Conservation (phyloP, 257 asterid genomes). For the Apocynum venetum region DNA sequence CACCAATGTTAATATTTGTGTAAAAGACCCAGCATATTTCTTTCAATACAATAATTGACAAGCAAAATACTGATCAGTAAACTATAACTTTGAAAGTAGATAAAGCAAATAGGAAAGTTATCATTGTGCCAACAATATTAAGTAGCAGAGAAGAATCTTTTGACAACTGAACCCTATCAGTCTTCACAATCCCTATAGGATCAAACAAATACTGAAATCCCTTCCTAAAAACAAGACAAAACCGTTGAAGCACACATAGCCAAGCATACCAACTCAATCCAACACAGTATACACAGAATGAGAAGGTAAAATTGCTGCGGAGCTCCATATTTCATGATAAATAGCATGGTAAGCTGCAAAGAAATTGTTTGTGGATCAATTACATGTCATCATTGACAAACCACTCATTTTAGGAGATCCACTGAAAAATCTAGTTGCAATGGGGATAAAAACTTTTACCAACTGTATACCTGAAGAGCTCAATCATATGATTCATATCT, state of each 20-base stretch:
- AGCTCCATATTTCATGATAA: neutral
- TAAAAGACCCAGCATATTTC: neutral
- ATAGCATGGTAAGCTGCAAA: neutral
- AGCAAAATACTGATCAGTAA: neutral
- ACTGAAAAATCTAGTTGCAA: neutral
- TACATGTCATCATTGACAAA: neutral
- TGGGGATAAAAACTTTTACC: neutral
- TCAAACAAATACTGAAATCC: neutral
- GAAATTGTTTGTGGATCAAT: neutral
- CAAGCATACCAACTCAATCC: neutral
- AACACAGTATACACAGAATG: neutral
- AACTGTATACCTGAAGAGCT: neutral
- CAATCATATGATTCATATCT: neutral
- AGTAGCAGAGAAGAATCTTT: neutral
- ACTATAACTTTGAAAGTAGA: neutral
- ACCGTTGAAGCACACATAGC: neutral
- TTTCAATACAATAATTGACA: neutral
- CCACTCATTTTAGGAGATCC: neutral
- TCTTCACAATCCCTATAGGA: neutral
- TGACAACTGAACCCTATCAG: neutral
- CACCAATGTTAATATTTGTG: conserved; percentile 8
- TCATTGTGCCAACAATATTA: neutral
- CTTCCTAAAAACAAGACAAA: neutral
- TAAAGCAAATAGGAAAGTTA: neutral
- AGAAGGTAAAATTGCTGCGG: neutral